Base-by-base conservation (phyloP, 768 basidiomycete species). In the Macrolepiota albuminosa region DNA sequence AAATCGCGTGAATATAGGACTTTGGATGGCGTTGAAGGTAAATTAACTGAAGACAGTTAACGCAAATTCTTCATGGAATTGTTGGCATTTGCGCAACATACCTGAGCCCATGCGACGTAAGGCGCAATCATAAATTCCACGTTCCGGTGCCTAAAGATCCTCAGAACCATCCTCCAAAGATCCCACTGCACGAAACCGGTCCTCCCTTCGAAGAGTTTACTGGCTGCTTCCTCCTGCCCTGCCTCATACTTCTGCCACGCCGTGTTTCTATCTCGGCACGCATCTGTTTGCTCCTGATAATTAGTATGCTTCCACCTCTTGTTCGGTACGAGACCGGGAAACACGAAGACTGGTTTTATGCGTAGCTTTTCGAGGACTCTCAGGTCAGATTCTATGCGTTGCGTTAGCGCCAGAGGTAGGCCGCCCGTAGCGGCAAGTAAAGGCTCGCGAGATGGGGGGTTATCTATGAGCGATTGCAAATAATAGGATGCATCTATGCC, bases 291-390 rank as follows among this genome's bases (percentile, higher is more conserved):
- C 64, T 85, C 85, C 18, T 71, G 69, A 33, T 84, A 79, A 48
- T 84, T 81, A 59, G 81, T 80, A 11, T 80, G 81, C 72, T 89
- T 90, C 76, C 81, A 82, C 58, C 89, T 84, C 63, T 86, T 87
- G 66, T 86, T 86, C 1, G 92, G 90, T 1, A 85, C 77, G 36
- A 99, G 79, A 4, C 97, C 97, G 16, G 92, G 86, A 74, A 98
- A 98, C 54, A 99, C 93, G 68, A 99, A 96, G n/a, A 99, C 93
- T 24, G 97, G 97, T 71, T 96, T 97, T 81, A 99, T 98, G 65
- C 84, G 87, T 37, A 91, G 79, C 75, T 88, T 89, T 80, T 97
- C 95, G 69, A 98, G 87, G 14, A 84, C 78, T 51, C 95, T 89
- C 49, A 98, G 80, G 79, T 99, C 95, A 42, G 86, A 80, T 75